A percentile compares a stretch with the other conserved stretches of the same genome.
Conservation (phyloP, 129 eudicot species). For the Oenanthe sinensis region DNA sequence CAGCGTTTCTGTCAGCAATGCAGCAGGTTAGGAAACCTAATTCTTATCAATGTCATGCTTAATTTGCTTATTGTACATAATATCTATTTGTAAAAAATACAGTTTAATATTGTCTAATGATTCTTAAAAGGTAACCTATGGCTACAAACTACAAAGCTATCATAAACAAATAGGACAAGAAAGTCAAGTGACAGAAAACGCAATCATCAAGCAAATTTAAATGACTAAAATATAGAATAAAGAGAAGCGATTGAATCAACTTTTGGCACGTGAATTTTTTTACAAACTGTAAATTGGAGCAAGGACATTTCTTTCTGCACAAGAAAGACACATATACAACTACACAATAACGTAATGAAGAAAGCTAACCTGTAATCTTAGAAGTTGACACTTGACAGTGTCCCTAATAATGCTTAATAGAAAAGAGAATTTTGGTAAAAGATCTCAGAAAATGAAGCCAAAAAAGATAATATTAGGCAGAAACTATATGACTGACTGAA, state of each 20-base stretch:
- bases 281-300: not conserved
- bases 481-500: not conserved
- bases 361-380: not conserved
- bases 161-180: not conserved
- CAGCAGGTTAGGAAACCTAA: slow-evolving; percentile 58
- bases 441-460: not conserved
- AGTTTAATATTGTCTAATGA: not conserved
- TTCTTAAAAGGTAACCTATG: not conserved
- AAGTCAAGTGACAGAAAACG: not conserved
- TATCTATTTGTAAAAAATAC: not conserved
- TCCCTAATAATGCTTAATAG: not conserved
- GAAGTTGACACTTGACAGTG: not conserved
- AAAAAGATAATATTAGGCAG: not conserved
- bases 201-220: not conserved
- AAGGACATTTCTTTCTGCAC: not conserved
- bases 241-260: not conserved
- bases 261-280: not conserved
- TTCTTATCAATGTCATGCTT: not conserved
- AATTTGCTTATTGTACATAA: not conserved
- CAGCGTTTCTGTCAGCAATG: slow-evolving; percentile 97
- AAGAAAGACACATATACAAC: not conserved
- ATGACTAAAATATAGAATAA: not conserved
- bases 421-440: not conserved
- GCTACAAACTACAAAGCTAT: not conserved
- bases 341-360: not conserved